Evolutionary conservation across 495 filamentous ascomycete genomes (phyloP), one percentile per base, ranked within the genome.

Genomic region (Thermochaetoides thermophila): DNA sequence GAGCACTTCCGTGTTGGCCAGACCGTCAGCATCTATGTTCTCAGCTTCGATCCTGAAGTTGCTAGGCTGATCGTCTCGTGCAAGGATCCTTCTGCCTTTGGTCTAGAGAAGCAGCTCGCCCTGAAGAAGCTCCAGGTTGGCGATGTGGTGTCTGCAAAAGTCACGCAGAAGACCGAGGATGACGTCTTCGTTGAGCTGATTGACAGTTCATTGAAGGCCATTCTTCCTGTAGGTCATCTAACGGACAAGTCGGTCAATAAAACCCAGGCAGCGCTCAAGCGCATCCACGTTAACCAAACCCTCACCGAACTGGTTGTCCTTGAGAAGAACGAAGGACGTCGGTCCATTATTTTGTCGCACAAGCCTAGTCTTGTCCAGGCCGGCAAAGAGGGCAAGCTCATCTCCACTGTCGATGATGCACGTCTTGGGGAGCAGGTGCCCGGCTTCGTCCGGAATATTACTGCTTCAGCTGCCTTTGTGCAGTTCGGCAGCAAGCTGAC

Each of bases 1-100:
- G 72, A 89, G 45, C 86, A 97, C 50, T 97, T 97, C 58, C 72
- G 77, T 20, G 57, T 71, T 6, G 89, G 91, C 1, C 89, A 97
- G 50, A 84, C 89, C 12, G 77, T 97, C 39, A 92, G 71, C 54
- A 79, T 94, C 20, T 76, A 81, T 43, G 74, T 89, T 14, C 43
- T 89, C 26, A 79, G 76, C 40, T 75, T 95, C 22, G 78, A 94
- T 54, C 55, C 70, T 1, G 66, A 76, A 30, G 68, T 68, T 24
- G 60, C 63, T 37, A 76, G 77, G 43, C 71, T 97, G 45, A 74
- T 76, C 27, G 81, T 97, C 27, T 92, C 87, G 22, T 96, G 91
- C 70, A 93, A 86, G 60, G 83, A 92, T 40, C 80, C 82, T 3
- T 72, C 72, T 11, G 66, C 68, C 1, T 85, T 84, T 45, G 78